Evolutionary conservation across 2,329 filamentous ascomycete species (phyloP).

Genomic region (Ascosphaera acerosa): DNA sequence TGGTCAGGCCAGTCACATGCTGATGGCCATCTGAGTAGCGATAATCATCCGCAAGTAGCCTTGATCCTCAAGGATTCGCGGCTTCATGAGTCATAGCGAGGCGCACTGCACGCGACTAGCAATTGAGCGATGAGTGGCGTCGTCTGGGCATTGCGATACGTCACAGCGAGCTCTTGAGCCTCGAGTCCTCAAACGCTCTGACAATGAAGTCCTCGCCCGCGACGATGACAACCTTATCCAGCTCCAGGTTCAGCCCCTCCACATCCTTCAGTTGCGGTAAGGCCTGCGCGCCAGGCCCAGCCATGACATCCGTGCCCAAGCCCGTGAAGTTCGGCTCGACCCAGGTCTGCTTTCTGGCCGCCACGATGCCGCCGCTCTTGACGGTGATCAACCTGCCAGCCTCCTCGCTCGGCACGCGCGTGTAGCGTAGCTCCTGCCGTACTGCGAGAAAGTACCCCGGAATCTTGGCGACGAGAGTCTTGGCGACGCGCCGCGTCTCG

Average conservation of each 20-base stretch:
- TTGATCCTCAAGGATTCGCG: too few relatives aligned
- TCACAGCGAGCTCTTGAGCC: not conserved
- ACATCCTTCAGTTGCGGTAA: slow-evolving; percentile 8
- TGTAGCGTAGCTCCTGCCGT: slow-evolving; percentile 8
- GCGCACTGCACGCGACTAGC: too few relatives aligned
- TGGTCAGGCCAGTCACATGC: too few relatives aligned
- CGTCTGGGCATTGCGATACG: too few relatives aligned
- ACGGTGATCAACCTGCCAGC: slow-evolving; percentile 5
- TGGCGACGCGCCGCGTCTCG: slow-evolving; percentile 6
- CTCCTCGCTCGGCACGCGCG: slow-evolving; percentile 1
- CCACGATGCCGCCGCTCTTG: slow-evolving; percentile 9
- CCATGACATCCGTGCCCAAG: slow-evolving; percentile 7
- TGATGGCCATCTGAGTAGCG: too few relatives aligned
- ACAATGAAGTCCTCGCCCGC: slow-evolving; percentile 7
- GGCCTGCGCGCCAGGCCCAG: slow-evolving; percentile 4
- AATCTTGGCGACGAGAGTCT: slow-evolving; percentile 11
- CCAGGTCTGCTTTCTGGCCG: slow-evolving; percentile 11
- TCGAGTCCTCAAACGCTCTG: slow-evolving; percentile 9
- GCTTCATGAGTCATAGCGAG: too few relatives aligned
- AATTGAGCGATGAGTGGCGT: too few relatives aligned
- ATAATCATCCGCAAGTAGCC: too few relatives aligned
- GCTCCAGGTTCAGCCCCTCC: slow-evolving; percentile 5
- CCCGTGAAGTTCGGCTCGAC: slow-evolving; percentile 2
- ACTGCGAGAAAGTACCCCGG: slow-evolving; percentile 12
- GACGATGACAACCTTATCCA: slow-evolving; percentile 7